Conservation (phyloP, 768 basidiomycete species). For the Cyclocybe aegerita region DNA sequence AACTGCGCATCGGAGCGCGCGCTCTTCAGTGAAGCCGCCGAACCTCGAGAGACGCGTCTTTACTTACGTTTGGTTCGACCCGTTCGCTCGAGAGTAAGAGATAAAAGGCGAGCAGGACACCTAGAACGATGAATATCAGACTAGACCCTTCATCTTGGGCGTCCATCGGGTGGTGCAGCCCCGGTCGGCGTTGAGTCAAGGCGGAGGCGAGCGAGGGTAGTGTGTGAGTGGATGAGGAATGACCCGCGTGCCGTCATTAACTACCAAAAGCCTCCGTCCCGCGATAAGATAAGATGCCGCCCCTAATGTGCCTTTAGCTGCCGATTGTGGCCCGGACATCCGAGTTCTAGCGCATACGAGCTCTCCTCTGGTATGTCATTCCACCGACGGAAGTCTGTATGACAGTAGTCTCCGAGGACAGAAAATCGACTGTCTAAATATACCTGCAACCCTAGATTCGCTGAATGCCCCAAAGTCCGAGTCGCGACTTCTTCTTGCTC, state of each 20-base stretch:
- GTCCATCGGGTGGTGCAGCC: background rate
- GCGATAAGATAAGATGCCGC: slow-evolving; percentile 15
- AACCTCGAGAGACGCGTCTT: background rate
- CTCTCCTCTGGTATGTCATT: background rate
- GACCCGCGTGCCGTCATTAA: background rate
- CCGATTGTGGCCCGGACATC: too few relatives aligned
- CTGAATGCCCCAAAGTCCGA: background rate
- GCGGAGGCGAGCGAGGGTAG: background rate
- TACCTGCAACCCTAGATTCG: background rate
- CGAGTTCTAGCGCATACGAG: background rate
- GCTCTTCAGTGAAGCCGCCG: background rate
- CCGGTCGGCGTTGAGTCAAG: background rate
- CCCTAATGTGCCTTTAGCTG: background rate
- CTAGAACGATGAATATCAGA: slow-evolving; percentile 6
- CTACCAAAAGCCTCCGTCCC: background rate
- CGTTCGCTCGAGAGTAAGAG: slow-evolving; percentile 2
- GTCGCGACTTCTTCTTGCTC: background rate
- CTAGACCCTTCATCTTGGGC: slow-evolving; percentile 1
- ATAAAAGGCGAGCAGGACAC: background rate
- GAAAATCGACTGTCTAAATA: background rate
- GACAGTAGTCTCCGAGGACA: too few relatives aligned
- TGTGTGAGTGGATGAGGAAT: background rate
- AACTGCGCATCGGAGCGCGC: slow-evolving; percentile 16
- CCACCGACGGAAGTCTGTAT: background rate
- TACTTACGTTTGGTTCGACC: slow-evolving; percentile 11